Conservation (phyloP, 2,329 filamentous ascomycete genomes). For the Sporothrix humicola region DNA sequence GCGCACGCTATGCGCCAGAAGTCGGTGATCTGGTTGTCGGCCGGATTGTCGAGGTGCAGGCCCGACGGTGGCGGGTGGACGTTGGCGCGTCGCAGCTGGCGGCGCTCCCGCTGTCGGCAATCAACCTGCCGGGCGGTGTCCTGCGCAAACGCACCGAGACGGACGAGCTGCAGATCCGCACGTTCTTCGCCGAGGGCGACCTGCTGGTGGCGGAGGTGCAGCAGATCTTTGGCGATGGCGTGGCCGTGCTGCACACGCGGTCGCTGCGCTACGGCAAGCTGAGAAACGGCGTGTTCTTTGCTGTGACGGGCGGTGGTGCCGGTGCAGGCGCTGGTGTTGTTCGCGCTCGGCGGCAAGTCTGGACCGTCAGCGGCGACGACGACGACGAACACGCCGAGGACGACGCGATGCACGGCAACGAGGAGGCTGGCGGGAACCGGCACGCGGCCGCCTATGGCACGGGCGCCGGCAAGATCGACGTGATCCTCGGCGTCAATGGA, state of each 20-base stretch:
- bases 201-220: slow-evolving; percentile 95
- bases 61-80: slow-evolving; percentile 92
- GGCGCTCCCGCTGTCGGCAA: slow-evolving; percentile 80
- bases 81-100: slow-evolving; percentile 87
- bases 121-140: slow-evolving; percentile 94
- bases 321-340: slow-evolving; percentile 88
- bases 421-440: not conserved
- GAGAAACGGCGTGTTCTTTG: slow-evolving; percentile 87
- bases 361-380: slow-evolving; percentile 69
- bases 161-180: slow-evolving; percentile 94
- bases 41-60: slow-evolving; percentile 92
- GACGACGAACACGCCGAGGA: slow-evolving; percentile 74
- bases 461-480: slow-evolving; percentile 72
- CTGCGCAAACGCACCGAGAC: slow-evolving; percentile 89
- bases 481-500: slow-evolving; percentile 92
- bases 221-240: slow-evolving; percentile 82
- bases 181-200: slow-evolving; percentile 96
- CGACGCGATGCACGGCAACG: slow-evolving; percentile 69
- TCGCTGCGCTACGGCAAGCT: slow-evolving; percentile 94
- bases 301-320: slow-evolving; percentile 78
- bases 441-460: slow-evolving; percentile 32
- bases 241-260: slow-evolving; percentile 85
- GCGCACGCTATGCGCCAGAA: slow-evolving; percentile 91
- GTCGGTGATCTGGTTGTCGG: slow-evolving; percentile 96
- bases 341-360: slow-evolving; percentile 81